Percentiles rank a stretch among this genome's conserved stretches.
phyloP scores from a whole-genome alignment of 208 protist genomes.

The Willaertia magna region DNA sequence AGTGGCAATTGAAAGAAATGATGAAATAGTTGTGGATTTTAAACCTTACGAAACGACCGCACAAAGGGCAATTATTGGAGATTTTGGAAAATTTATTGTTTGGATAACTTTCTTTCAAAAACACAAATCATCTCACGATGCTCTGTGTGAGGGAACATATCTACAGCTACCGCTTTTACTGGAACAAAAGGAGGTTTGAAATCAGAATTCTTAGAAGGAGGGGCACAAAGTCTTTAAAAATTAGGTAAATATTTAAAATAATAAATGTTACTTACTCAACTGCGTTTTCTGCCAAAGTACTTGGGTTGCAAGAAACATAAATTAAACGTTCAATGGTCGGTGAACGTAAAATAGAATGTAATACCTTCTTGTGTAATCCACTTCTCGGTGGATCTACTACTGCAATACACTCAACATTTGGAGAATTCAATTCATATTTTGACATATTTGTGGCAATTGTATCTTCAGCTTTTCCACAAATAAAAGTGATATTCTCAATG shows the following conservation, averaged over 20 bases:
- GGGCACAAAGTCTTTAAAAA: conserved; percentile 38
- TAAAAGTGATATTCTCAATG: conserved; percentile 66
- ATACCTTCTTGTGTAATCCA: conserved; percentile 64
- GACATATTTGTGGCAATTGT: conserved; percentile 24
- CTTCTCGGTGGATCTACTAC: conserved; percentile 71
- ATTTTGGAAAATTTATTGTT: too few relatives aligned
- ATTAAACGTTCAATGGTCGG: conserved; percentile 64
- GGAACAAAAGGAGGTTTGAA: conserved; percentile 65
- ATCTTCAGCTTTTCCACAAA: conserved; percentile 74
- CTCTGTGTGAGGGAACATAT: conserved; percentile 86
- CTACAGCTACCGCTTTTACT: conserved; percentile 63
- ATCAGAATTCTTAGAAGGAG: conserved; percentile 17
- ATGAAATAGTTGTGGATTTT: too few relatives aligned
- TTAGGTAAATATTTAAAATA: too few relatives aligned
- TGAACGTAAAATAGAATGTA: conserved; percentile 74
- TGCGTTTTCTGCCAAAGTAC: conserved; percentile 59
- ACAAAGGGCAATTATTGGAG: too few relatives aligned
- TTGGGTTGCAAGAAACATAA: conserved; percentile 87
- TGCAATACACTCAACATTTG: conserved; percentile 47
- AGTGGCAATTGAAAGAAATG: too few relatives aligned
- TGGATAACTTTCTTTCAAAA: conserved; percentile 47
- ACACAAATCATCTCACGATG: conserved; percentile 80
- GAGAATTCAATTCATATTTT: not conserved
- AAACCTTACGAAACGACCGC: too few relatives aligned
- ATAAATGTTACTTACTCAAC: too few relatives aligned